Percentiles rank a stretch among this genome's conserved stretches.
phyloP scores from a whole-genome alignment of 495 filamentous ascomycete species.

The Aspergillus sparsus region DNA sequence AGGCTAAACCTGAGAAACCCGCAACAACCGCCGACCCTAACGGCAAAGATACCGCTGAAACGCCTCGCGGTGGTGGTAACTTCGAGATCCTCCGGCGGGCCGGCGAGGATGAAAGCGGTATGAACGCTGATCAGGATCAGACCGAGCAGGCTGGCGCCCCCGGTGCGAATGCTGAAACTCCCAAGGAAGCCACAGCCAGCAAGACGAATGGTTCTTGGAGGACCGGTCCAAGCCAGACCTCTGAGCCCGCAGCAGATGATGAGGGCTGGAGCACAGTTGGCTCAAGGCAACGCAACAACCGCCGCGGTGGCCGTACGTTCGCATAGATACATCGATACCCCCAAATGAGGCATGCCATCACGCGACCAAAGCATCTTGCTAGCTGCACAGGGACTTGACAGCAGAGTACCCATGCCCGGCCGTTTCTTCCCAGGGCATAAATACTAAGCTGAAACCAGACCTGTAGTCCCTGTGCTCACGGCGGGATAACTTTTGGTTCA shows the following conservation, averaged over 20 bases:
- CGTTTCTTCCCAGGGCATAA: background rate
- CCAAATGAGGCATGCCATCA: conserved; percentile 28
- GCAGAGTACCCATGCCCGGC: background rate
- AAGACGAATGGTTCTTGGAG: conserved; percentile 47
- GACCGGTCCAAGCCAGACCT: conserved; percentile 27
- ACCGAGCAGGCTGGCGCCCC: conserved; percentile 31
- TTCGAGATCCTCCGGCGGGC: conserved; percentile 58
- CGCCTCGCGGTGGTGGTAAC: conserved; percentile 46
- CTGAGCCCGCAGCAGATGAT: conserved; percentile 51
- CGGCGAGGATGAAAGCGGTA: conserved; percentile 46
- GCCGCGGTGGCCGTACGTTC: conserved; percentile 53
- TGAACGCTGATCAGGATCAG: conserved; percentile 40
- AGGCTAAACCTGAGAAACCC: conserved; percentile 54
- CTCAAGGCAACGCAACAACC: conserved; percentile 54
- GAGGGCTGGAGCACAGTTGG: conserved; percentile 80
- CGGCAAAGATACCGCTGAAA: conserved; percentile 46
- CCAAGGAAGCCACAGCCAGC: conserved; percentile 43
- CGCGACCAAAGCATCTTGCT: conserved; percentile 24
- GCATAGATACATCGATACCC: conserved; percentile 52
- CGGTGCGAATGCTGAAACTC: conserved; percentile 35
- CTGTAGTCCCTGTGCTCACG: conserved; percentile 13
- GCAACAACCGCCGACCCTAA: conserved; percentile 49
- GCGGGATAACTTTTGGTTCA: conserved; percentile 31
- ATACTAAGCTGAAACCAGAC: background rate
- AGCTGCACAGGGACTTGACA: conserved; percentile 7